phyloP scores from a whole-genome alignment of 148 eudicot genomes.

The Beta vulgaris region DNA sequence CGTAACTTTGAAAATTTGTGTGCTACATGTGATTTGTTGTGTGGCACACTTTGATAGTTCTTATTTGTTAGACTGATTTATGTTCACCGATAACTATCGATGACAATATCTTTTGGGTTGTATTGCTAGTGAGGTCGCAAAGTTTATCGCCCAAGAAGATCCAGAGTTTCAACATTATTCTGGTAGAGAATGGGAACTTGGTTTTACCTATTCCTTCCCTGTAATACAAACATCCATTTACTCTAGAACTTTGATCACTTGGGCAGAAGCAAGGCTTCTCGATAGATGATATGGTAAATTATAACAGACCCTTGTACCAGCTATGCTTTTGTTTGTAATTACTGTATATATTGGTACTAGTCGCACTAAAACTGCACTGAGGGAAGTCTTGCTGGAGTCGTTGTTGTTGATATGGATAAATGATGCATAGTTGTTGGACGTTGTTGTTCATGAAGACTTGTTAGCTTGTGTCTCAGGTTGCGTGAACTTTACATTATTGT shows the following conservation, averaged over 20 bases:
- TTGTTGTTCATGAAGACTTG: background rate
- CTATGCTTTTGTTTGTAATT: background rate
- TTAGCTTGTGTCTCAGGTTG: background rate
- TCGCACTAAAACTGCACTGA: background rate
- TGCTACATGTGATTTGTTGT: too few relatives aligned
- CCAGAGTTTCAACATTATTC: constrained; percentile 39
- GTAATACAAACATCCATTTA: constrained; percentile 72
- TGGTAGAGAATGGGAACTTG: constrained; percentile 62
- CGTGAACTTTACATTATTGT: background rate
- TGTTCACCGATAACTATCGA: constrained; percentile 17
- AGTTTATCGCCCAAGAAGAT: constrained; percentile 59
- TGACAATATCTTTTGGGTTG: constrained; percentile 66
- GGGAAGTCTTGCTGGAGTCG: background rate
- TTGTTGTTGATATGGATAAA: background rate
- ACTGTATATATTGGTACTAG: background rate
- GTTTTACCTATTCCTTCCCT: constrained; percentile 79
- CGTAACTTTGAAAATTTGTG: too few relatives aligned
- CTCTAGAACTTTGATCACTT: constrained; percentile 58
- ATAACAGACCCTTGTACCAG: background rate
- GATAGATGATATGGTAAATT: constrained; percentile 51
- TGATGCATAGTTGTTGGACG: background rate
- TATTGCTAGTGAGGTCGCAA: constrained; percentile 63
- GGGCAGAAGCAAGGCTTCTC: constrained; percentile 79
- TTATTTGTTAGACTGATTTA: background rate
- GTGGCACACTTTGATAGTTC: background rate